Percentiles rank a stretch among this genome's conserved stretches.
phyloP scores from a whole-genome alignment of 2,329 filamentous ascomycete species.

The Claviceps sp. region DNA sequence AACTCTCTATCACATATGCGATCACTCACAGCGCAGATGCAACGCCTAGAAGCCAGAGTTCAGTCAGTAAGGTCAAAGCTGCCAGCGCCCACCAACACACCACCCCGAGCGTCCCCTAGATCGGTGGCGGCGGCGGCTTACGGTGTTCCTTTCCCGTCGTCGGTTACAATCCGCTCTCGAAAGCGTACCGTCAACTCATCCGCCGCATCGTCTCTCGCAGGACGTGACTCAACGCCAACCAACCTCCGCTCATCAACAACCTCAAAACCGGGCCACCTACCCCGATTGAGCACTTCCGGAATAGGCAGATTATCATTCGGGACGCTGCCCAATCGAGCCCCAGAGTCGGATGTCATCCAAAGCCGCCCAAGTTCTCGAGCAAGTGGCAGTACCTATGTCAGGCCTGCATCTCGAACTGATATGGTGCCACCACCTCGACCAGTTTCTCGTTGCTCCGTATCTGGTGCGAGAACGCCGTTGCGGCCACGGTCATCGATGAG shows the following conservation, averaged over 20 bases:
- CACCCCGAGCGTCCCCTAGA: conserved; percentile 69
- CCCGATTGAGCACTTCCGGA: conserved; percentile 47
- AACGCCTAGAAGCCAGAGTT: conserved; percentile 85
- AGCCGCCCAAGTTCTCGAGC: conserved; percentile 61
- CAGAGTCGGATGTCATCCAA: conserved; percentile 34
- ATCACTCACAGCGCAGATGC: conserved; percentile 90
- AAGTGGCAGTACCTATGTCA: conserved; percentile 42
- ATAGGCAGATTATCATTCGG: conserved; percentile 52
- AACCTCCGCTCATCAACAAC: conserved; percentile 23
- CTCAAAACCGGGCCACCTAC: conserved; percentile 35
- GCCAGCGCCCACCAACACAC: conserved; percentile 65
- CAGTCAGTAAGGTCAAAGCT: conserved; percentile 85
- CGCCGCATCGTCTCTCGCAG: conserved; percentile 33
- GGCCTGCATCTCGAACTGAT: conserved; percentile 40
- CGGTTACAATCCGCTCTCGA: conserved; percentile 52
- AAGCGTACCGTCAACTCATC: conserved; percentile 51
- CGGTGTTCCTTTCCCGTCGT: conserved; percentile 26
- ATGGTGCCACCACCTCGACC: conserved; percentile 44
- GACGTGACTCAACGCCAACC: conserved; percentile 39
- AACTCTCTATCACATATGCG: conserved; percentile 85
- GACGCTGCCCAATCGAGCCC: conserved; percentile 42
- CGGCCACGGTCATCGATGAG: conserved; percentile 61
- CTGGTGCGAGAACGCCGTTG: conserved; percentile 49
- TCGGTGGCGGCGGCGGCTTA: conserved; percentile 9
- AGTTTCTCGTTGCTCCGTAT: conserved; percentile 49